Evolutionary conservation across 2,329 filamentous ascomycete genomes (phyloP).

Genomic region (Colletotrichum acutatum): DNA sequence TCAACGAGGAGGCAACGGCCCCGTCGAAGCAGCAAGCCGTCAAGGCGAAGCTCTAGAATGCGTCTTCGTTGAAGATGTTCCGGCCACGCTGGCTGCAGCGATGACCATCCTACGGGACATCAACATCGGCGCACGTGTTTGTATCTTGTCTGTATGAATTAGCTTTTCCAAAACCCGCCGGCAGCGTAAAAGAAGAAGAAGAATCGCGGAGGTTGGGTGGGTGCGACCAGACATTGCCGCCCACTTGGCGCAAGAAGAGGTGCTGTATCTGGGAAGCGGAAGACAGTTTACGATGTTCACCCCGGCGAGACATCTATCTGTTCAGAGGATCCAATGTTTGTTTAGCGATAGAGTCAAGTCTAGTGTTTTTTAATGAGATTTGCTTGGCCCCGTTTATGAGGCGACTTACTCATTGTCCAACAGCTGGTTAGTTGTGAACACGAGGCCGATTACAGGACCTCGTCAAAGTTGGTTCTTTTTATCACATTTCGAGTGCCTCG

Average conservation of each 20-base stretch:
- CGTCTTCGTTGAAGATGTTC: background rate
- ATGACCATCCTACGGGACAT: background rate
- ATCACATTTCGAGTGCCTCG: too few species aligned
- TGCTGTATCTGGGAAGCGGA: background rate
- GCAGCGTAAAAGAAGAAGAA: background rate
- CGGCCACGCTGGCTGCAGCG: background rate
- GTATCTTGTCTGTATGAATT: background rate
- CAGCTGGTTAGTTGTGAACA: too few species aligned
- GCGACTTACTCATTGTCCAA: too few species aligned
- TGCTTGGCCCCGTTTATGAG: background rate
- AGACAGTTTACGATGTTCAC: background rate
- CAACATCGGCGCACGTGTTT: background rate
- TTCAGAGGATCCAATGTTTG: background rate
- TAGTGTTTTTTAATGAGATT: background rate
- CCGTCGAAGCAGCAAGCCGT: constrained; percentile 44
- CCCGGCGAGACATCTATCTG: background rate
- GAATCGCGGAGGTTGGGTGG: background rate
- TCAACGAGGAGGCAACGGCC: constrained; percentile 90
- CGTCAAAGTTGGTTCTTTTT: too few species aligned
- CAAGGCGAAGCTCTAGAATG: constrained; percentile 51
- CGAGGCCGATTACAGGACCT: too few species aligned
- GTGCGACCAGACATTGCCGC: background rate
- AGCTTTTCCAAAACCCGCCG: background rate
- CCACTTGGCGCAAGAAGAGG: background rate
- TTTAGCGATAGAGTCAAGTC: background rate